Percentiles rank a stretch among this genome's conserved stretches.
Evolutionary conservation across 768 basidiomycete species (phyloP).

Genomic region (Lactarius trivialis): DNA sequence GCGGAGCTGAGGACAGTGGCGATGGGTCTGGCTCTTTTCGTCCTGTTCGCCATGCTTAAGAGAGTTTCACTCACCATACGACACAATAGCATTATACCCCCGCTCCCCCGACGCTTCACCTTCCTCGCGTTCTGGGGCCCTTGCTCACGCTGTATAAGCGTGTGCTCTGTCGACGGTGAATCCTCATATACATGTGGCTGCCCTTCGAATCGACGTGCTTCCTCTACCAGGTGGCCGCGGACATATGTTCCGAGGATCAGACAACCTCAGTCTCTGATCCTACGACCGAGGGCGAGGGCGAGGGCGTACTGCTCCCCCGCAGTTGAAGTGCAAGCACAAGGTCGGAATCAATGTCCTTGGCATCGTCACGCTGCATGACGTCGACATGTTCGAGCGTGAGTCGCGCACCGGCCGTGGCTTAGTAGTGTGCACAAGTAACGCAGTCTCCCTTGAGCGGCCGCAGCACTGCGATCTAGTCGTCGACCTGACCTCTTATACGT

Average conservation of each 20-base stretch:
- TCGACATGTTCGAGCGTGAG: slow-evolving; percentile 54
- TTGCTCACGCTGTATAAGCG: slow-evolving; percentile 75
- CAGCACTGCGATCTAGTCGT: slow-evolving; percentile 74
- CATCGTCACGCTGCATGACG: slow-evolving; percentile 70
- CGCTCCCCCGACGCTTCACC: slow-evolving; percentile 55
- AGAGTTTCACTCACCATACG: not conserved
- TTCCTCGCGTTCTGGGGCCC: slow-evolving; percentile 73
- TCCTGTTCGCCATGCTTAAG: too few species aligned
- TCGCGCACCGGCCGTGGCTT: slow-evolving; percentile 60
- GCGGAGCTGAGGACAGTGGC: not conserved
- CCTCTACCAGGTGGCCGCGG: slow-evolving; percentile 54
- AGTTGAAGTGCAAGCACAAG: slow-evolving; percentile 36
- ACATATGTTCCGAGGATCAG: slow-evolving; percentile 49
- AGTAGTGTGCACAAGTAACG: slow-evolving; percentile 85
- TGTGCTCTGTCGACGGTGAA: slow-evolving; percentile 61
- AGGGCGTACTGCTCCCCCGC: not conserved
- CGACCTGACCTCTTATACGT: slow-evolving; percentile 67
- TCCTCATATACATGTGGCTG: slow-evolving; percentile 72
- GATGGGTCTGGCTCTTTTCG: not conserved
- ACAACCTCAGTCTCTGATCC: not conserved
- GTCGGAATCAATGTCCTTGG: slow-evolving; percentile 58
- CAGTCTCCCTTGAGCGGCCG: slow-evolving; percentile 77
- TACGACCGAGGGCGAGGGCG: too few species aligned
- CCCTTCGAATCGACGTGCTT: slow-evolving; percentile 76
- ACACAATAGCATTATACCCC: slow-evolving; percentile 20